Evolutionary conservation across 2,329 filamentous ascomycete species (phyloP), one percentile per base, ranked within the genome.

Genomic region (Chaetomium sp.): DNA sequence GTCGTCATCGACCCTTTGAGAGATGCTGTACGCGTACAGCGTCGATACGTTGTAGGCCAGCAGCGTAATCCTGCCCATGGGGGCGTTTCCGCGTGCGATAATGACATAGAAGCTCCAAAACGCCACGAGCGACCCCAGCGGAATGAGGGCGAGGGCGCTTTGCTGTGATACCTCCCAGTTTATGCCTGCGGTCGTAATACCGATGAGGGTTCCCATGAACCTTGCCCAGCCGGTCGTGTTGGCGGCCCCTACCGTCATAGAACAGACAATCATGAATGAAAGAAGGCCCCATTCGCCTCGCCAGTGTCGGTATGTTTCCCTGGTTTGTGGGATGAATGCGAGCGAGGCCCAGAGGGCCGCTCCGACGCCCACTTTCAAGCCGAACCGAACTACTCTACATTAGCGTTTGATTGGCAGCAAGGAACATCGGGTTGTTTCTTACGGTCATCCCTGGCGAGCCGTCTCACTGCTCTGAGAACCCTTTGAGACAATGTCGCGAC

Each of bases 211-310:
- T 64, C 94, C 95, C 9, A 92, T 81, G 74, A 98, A 94, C 70
- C 95, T 88, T 57, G 93, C 88, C 73, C 88, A 87, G 4, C 93
- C 93, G 0, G 94, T 97, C 1, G 94, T 97, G 76, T 98, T 99
- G 27, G 93, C 92, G 8, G 95, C 93, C 31, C 95, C 95, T 25
- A 97, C 94, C 0, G 94, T 99, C 93, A 97, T 98, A 45, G 91
- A 93, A 74, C 93, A 96, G 27, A 99, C 95, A 74, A 98, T 88
- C 94, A 98, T 98, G 80, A 97, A 98, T 0, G 93, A 97, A 62
- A 99, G 77, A 2, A 99, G 82, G 25, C 95, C 95, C 95, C 95
- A 99, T 82, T 99, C 95, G 33, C 94, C 94, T 75, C 94, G 85
- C 92, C 93, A 98, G 72, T 90, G 89, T 60, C 87, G 84, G 75